Base-by-base conservation (phyloP, 495 filamentous ascomycete species). In the Clavariopsis aquatica region DNA sequence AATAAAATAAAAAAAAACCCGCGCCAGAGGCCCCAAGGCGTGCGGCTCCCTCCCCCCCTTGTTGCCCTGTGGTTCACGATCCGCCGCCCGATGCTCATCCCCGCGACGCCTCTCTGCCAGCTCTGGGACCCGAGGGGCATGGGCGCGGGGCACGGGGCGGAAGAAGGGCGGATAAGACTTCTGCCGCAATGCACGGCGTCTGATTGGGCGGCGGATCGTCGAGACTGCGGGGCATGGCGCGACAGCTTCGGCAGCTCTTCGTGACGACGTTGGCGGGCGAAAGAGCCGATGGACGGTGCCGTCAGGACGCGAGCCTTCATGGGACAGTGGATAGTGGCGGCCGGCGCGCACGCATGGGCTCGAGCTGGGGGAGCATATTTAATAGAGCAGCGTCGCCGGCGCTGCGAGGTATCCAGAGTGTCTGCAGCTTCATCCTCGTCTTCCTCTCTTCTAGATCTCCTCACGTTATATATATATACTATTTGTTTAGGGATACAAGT, bases 81-180 rank as follows among this genome's bases (percentile, higher is more conserved):
- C n/a, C n/a, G n/a, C n/a, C n/a, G n/a, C n/a, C n/a, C n/a, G n/a
- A n/a, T n/a, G n/a, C 31, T 57, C n/a, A 22, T n/a, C 52, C 28
- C 22, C 13, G 31, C 24, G 52, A 10, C 31, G 31, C 31, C 27
- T 27, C 8, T 29, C 24, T 53, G 6, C 45, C 1, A 52, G 29
- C 41, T 13, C 43, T 29, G 47, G 23, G 38, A 7, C 41, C 10
- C 28, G n/a, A n/a, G n/a, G n/a, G n/a, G 28, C 19, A 17, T n/a
- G n/a, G n/a, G 60, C 53, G 15, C 19, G 53, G 20, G 53, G 53
- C 27, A 31, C 2, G 4, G 20, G 1, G 19, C 29, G 52, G 64
- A 55, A 23, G 51, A 66, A 29, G 15, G 64, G 31, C 34, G 57
- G 64, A 15, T 52, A 59, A 59, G 54, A 27, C 17, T 53, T 65